phyloP scores from a whole-genome alignment of 306 rosid species.

The Delonix regia region DNA sequence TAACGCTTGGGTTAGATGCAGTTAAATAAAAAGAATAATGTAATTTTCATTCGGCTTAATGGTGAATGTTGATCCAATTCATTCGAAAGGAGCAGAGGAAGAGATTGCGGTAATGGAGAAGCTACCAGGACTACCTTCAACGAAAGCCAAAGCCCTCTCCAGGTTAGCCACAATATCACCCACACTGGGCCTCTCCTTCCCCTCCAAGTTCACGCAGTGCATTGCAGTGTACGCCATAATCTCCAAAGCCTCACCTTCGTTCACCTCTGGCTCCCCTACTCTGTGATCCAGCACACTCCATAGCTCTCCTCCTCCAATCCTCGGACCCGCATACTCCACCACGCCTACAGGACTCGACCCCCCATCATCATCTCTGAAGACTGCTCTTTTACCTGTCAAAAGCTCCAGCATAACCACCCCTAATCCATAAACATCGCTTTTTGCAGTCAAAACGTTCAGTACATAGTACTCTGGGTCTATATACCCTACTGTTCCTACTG shows the following conservation, averaged over 20 bases:
- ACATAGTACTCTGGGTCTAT: conserved; percentile 62
- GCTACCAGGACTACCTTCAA: conserved; percentile 38
- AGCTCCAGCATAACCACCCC: conserved; percentile 60
- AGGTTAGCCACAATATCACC: conserved; percentile 50
- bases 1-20: too few species aligned
- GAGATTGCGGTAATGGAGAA: conserved; percentile 30
- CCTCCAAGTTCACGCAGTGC: conserved; percentile 56
- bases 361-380: conserved; percentile 33
- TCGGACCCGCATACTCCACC: conserved; percentile 45
- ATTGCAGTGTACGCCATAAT: conserved; percentile 50
- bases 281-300: conserved; percentile 51
- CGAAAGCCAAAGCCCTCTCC: conserved; percentile 47
- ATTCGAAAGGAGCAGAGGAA: conserved; percentile 36
- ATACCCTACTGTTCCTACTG: conserved; percentile 57
- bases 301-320: conserved; percentile 45
- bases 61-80: too few species aligned
- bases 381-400: conserved; percentile 53
- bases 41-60: too few species aligned
- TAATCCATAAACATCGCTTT: conserved; percentile 57
- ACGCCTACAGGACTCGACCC: conserved; percentile 36
- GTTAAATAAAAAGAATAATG: too few species aligned
- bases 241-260: conserved; percentile 48
- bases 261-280: conserved; percentile 51
- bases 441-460: conserved; percentile 47
- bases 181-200: conserved; percentile 49